Conservation (phyloP, 2,329 filamentous ascomycete species). For the Claviceps cyperi region DNA sequence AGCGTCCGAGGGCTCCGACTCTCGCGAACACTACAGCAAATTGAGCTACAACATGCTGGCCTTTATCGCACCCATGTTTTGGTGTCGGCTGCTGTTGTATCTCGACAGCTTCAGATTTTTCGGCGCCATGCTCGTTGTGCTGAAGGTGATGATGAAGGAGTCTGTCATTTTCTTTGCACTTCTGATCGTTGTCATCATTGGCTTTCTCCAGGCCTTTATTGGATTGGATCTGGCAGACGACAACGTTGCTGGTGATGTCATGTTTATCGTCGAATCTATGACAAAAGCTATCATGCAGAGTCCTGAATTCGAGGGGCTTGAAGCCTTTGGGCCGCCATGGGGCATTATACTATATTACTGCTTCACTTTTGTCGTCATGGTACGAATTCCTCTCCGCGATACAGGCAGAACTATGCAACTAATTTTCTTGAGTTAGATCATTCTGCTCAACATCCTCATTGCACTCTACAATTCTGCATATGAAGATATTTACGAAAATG, state of each 20-base stretch:
- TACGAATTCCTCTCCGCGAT: constrained; percentile 22
- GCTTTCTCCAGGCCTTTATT: constrained; percentile 87
- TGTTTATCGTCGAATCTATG: constrained; percentile 70
- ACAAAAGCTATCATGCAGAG: constrained; percentile 82
- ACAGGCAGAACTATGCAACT: not conserved
- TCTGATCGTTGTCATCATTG: constrained; percentile 66
- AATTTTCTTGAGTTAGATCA: constrained; percentile 25
- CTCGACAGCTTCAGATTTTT: constrained; percentile 92
- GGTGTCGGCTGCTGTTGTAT: constrained; percentile 82
- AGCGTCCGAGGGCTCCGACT: constrained; percentile 31
- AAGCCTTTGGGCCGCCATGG: constrained; percentile 82
- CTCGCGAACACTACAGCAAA: constrained; percentile 52
- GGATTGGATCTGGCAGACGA: constrained; percentile 76
- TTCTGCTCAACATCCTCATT: constrained; percentile 91
- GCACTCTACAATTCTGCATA: constrained; percentile 95
- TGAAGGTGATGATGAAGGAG: constrained; percentile 91
- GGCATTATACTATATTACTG: constrained; percentile 93
- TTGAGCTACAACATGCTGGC: constrained; percentile 90
- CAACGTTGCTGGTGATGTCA: constrained; percentile 50
- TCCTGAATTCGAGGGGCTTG: constrained; percentile 80
- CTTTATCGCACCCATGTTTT: constrained; percentile 92
- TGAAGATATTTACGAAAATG: constrained; percentile 85
- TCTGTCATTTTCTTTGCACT: constrained; percentile 94
- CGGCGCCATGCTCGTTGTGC: constrained; percentile 90
- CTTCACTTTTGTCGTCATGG: constrained; percentile 96